Percentiles rank a stretch among this genome's conserved stretches.
phyloP scores from a whole-genome alignment of 768 basidiomycete species.

The Arthromyces matolae region DNA sequence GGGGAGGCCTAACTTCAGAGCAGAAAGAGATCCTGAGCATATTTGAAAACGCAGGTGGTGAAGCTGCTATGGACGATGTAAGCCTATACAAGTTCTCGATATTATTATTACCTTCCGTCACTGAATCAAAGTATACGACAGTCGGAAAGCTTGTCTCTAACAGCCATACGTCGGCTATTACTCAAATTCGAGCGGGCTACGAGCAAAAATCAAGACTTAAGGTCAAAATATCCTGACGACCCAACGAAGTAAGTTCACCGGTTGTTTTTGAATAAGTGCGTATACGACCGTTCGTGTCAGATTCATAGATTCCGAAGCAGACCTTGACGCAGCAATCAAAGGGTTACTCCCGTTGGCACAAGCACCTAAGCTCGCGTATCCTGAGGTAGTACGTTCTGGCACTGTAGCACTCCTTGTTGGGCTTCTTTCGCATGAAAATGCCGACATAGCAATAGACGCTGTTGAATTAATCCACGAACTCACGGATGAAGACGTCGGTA shows the following conservation, averaged over 20 bases:
- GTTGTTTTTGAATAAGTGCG: not conserved
- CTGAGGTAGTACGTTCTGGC: conserved; percentile 81
- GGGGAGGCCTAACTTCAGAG: conserved; percentile 86
- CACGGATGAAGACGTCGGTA: conserved; percentile 93
- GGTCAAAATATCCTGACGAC: conserved; percentile 92
- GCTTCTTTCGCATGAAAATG: conserved; percentile 92
- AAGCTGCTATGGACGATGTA: conserved; percentile 67
- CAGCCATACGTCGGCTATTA: conserved; percentile 68
- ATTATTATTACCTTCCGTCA: conserved; percentile 16
- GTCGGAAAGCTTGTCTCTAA: conserved; percentile 66
- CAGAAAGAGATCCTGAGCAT: conserved; percentile 96
- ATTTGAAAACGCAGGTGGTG: conserved; percentile 73
- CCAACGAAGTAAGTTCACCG: conserved; percentile 68
- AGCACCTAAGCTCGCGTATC: conserved; percentile 77
- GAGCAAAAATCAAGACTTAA: conserved; percentile 92
- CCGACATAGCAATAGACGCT: conserved; percentile 95
- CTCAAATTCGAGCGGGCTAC: conserved; percentile 83
- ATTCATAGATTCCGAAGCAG: conserved; percentile 98
- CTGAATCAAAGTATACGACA: conserved; percentile 27
- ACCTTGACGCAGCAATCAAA: conserved; percentile 86
- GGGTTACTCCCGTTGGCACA: conserved; percentile 87
- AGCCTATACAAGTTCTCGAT: conserved; percentile 25
- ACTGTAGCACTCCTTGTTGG: conserved; percentile 69
- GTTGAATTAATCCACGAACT: conserved; percentile 91
- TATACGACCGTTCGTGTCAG: conserved; percentile 36